These are phyloP conservation scores for Daldinia childiae DNA, from an alignment of 495 filamentous ascomycete species.

Conservation along the genomic window DNA sequence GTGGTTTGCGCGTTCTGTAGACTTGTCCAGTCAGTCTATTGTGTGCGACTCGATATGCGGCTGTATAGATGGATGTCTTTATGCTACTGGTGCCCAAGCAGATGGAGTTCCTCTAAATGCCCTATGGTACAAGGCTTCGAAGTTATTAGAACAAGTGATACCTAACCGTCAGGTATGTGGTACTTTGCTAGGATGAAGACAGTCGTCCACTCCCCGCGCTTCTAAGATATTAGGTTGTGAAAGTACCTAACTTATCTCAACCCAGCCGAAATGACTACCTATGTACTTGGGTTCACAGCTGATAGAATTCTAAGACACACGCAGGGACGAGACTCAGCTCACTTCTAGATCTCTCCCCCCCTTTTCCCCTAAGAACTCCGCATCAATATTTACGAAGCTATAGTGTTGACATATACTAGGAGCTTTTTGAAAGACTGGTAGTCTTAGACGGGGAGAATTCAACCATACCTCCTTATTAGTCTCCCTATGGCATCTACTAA, in stretches of 20 bases:
- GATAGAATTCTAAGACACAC: conserved; percentile 9
- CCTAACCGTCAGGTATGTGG: conserved; percentile 17
- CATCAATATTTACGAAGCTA: no score
- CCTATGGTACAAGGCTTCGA: conserved; percentile 23
- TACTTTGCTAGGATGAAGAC: conserved; percentile 23
- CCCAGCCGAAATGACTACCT: conserved; percentile 8
- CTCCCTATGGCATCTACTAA: not conserved
- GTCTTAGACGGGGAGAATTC: no score
- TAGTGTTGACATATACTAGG: not conserved
- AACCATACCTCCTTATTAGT: no score
- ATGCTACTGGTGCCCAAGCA: conserved; percentile 19
- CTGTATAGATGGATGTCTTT: conserved; percentile 26
- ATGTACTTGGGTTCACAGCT: conserved; percentile 6
- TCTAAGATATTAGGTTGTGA: conserved; percentile 8
- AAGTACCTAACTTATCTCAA: conserved; percentile 2
- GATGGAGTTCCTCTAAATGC: conserved; percentile 20
- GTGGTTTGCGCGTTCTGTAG: conserved; percentile 39
- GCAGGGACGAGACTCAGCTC: conserved; percentile 11
- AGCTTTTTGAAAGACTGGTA: no score
- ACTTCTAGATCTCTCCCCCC: not conserved
- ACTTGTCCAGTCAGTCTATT: conserved; percentile 15
- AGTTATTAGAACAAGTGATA: conserved; percentile 25
- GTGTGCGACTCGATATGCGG: conserved; percentile 37
- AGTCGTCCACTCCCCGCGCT: not conserved
- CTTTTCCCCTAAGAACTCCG: no score